Conservation (phyloP, 768 basidiomycete species). For the Asterophora lycoperdoides region DNA sequence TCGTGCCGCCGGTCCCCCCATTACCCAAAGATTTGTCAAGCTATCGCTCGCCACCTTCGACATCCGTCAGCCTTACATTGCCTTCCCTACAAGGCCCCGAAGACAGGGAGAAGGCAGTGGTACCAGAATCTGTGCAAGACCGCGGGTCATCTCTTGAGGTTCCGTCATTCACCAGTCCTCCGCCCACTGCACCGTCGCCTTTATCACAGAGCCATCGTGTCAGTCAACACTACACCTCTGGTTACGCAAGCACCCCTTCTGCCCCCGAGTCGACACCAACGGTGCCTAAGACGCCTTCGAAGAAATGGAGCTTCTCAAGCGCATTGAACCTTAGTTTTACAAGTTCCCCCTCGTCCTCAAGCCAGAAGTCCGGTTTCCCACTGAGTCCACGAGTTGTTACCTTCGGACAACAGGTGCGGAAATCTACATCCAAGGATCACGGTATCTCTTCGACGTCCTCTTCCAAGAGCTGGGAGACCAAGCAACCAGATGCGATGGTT, state of each 20-base stretch:
- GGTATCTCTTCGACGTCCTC: constrained; percentile 39
- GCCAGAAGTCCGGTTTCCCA: constrained; percentile 52
- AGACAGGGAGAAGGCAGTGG: constrained; percentile 38
- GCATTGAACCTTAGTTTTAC: constrained; percentile 74
- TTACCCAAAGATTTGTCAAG: constrained; percentile 85
- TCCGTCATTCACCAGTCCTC: constrained; percentile 33
- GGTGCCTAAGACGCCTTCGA: constrained; percentile 76
- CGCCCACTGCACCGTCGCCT: constrained; percentile 24
- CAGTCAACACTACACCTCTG: constrained; percentile 36
- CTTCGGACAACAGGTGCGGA: constrained; percentile 64
- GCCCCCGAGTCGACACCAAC: constrained; percentile 42
- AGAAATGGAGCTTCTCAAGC: constrained; percentile 95
- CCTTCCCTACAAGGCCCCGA: constrained; percentile 38
- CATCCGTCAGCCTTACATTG: constrained; percentile 51
- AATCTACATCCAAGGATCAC: constrained; percentile 66
- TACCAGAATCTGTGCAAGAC: constrained; percentile 44
- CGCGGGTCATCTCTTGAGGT: constrained; percentile 51
- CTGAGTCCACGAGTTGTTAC: constrained; percentile 65
- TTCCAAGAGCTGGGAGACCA: constrained; percentile 58
- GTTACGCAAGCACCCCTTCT: constrained; percentile 31
- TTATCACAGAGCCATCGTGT: constrained; percentile 29
- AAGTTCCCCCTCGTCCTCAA: constrained; percentile 59
- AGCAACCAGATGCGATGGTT: constrained; percentile 71
- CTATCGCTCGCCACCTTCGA: constrained; percentile 65
- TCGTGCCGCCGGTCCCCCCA: constrained; percentile 92